These are phyloP conservation scores for Pseudogymnoascus sp. DNA, from an alignment of 2,329 filamentous ascomycete genomes.

Conservation along the genomic window DNA sequence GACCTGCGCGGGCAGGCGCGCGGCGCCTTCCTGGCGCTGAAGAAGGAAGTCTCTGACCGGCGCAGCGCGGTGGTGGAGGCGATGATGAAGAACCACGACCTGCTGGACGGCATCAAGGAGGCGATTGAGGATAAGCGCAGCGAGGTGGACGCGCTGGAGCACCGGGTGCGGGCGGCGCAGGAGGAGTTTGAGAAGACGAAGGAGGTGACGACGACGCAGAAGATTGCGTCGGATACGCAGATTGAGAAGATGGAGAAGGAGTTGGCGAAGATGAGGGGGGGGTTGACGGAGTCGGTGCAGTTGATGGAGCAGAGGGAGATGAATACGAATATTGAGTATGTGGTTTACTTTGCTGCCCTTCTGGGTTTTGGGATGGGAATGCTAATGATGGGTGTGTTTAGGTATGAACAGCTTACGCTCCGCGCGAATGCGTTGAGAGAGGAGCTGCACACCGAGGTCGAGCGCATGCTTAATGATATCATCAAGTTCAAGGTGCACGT, in stretches of 20 bases:
- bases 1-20: conserved; percentile 81
- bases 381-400: conserved; percentile 30
- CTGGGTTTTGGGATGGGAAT: not conserved
- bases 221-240: conserved; percentile 80
- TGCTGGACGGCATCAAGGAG: conserved; percentile 90
- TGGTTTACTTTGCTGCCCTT: conserved; percentile 21
- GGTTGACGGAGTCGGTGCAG: conserved; percentile 78
- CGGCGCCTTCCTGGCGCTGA: conserved; percentile 65
- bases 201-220: conserved; percentile 78
- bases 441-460: conserved; percentile 94
- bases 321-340: conserved; percentile 90
- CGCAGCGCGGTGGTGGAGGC: conserved; percentile 74
- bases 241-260: conserved; percentile 99
- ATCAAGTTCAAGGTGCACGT: conserved; percentile 98
- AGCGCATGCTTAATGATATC: conserved; percentile 91
- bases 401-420: conserved; percentile 87
- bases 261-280: conserved; percentile 82
- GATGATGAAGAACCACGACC: conserved; percentile 90
- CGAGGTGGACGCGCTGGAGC: conserved; percentile 86
- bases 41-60: conserved; percentile 88
- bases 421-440: conserved; percentile 79
- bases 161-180: conserved; percentile 78
- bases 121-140: conserved; percentile 91
- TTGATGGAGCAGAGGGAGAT: conserved; percentile 92
- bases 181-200: conserved; percentile 93